Evolutionary conservation across 1,284 basidiomycete genomes (phyloP), one percentile per base, ranked within the genome.

Genomic region (Pyrrhoderma lamaoense): DNA sequence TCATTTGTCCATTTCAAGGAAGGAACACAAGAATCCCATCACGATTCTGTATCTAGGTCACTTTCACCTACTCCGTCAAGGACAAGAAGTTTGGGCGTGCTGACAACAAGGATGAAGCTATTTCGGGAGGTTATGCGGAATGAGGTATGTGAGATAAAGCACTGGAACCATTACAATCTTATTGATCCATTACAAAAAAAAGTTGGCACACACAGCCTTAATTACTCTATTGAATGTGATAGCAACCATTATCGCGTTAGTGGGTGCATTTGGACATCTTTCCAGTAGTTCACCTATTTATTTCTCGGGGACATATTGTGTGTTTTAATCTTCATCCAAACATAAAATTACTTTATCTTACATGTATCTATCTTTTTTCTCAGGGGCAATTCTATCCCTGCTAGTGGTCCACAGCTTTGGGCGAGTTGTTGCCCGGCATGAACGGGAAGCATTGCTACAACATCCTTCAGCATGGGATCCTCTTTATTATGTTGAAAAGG

Each of bases 351-450:
- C 37, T n/a, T n/a, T 31, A 18, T 35, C 16, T 38, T 13, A 9
- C 27, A 5, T 11, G 18, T 14, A 48, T 43, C 37, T 48, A 58
- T 39, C 61, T 27, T 22, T 35, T 50, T 14, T 44, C 44, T 5
- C 57, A 82, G 81, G 79, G 80, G 70, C 70, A 4, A 60, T 81
- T 35, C 71, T 82, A 22, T 83, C 81, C 0, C 43, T 77, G 13
- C 67, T 82, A 43, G 73, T 76, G 4, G 71, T 82, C 53, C 77
- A 82, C 56, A 82, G 78, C 61, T 82, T 80, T 60, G 70, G 74
- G 39, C 72, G 79, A 25, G 81, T 82, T 8, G 72, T 83, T 18
- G 70, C 68, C 16, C 73, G 81, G n/a, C 77, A 83, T 58, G 82
- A 85, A 61, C 66, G 72, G 39, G 81, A 84, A 52, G 72, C 73